Conservation (phyloP, 169 alveolate species). For the Plasmodium adleri region DNA sequence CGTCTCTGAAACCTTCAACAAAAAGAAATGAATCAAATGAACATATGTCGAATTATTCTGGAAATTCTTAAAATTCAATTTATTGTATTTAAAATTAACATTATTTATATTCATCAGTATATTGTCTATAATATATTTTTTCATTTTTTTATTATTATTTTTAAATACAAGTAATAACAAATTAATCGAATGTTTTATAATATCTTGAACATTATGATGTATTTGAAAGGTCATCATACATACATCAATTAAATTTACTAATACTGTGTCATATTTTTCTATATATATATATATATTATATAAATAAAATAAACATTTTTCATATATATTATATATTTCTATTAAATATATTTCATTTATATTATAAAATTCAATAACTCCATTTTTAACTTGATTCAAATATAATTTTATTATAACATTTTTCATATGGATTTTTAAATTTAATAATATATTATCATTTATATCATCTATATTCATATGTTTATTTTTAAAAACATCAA, state of each 20-base stretch:
- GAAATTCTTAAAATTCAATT: conserved; percentile 46
- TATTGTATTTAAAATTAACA: conserved; percentile 57
- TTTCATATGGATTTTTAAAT: conserved; percentile 39
- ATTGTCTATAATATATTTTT: conserved; percentile 51
- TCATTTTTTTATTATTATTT: conserved; percentile 20
- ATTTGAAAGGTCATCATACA: conserved; percentile 50
- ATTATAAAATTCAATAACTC: conserved; percentile 53
- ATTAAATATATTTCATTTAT: conserved; percentile 50
- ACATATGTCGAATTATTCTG: conserved; percentile 48
- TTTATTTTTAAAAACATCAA: conserved; percentile 31
- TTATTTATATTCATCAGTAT: conserved; percentile 40
- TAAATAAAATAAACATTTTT: conserved; percentile 42
- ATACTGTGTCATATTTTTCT: conserved; percentile 57
- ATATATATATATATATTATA: conserved; percentile 38
- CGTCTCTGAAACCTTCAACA: conserved; percentile 54
- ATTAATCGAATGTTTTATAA: conserved; percentile 39
- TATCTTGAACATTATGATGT: conserved; percentile 51
- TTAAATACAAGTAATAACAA: conserved; percentile 29
- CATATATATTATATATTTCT: conserved; percentile 40
- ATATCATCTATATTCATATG: conserved; percentile 27
- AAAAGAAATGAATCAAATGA: conserved; percentile 33
- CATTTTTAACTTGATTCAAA: conserved; percentile 40
- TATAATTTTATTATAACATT: conserved; percentile 42
- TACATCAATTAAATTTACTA: conserved; percentile 38
- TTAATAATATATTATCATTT: conserved; percentile 28